These are phyloP conservation scores for Talaromyces ruber DNA, from an alignment of 495 filamentous ascomycete genomes.

Conservation along the genomic window DNA sequence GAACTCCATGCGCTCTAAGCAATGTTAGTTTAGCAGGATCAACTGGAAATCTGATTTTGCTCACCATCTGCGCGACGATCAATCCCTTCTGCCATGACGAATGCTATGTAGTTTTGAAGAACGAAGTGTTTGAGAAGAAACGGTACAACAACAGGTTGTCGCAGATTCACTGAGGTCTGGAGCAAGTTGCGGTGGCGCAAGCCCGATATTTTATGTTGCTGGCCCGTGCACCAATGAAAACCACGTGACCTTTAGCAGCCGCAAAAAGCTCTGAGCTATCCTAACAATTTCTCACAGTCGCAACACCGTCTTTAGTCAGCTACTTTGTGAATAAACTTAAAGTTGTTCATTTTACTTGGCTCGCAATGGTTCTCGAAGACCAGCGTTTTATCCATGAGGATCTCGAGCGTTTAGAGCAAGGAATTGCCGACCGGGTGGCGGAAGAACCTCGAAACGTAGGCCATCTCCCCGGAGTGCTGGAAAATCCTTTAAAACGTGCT, in stretches of 20 bases:
- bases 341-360: conserved; percentile 8
- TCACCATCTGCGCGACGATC: conserved; percentile 80
- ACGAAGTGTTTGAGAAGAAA: not conserved
- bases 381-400: conserved; percentile 92
- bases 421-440: conserved; percentile 76
- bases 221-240: not conserved
- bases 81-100: conserved; percentile 83
- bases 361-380: conserved; percentile 77
- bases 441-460: conserved; percentile 84
- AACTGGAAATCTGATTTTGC: conserved; percentile 6
- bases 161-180: not conserved
- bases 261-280: conserved; percentile 2
- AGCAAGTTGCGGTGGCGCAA: conserved; percentile 3
- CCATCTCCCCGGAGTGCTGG: conserved; percentile 11
- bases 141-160: not conserved
- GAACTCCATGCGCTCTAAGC: conserved; percentile 88
- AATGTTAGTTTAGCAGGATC: conserved; percentile 18
- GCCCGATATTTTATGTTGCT: conserved; percentile 1
- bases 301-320: not conserved
- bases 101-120: not conserved
- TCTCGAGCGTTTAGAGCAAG: conserved; percentile 88
- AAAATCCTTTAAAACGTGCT: conserved; percentile 11
- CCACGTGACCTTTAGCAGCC: not conserved
- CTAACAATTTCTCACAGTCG: not conserved
- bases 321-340: not conserved